Base-by-base conservation (phyloP, 2,329 filamentous ascomycete genomes). In the Paraphaeosphaeria minitans region DNA sequence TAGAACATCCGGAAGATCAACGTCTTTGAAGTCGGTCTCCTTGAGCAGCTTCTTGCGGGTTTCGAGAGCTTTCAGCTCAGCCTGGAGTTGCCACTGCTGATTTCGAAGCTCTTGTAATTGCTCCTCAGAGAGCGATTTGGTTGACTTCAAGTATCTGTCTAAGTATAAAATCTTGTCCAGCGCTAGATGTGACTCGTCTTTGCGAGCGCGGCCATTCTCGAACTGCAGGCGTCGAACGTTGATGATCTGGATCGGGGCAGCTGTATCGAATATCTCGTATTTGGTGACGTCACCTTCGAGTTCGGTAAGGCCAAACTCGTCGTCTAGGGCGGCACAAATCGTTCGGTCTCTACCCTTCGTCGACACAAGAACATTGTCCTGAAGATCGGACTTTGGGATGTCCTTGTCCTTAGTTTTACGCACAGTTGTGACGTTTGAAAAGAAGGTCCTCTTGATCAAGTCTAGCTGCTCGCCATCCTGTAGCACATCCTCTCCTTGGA, bases 231-330 rank as follows among this genome's bases (percentile, higher is more conserved):
- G 88, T 72, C 96, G 92, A 33, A 99, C 91, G 64, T 93, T 90
- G 46, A 99, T 87, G 69, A 97, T 93, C 19, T 98, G 81, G 33
- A 99, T 86, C 0, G 93, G 93, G 0, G 95, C 93, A 12, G 93
- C 80, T n/a, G 83, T 83, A 61, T 85, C 86, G 62, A 78, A 71
- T 35, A 69, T 74, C 29, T 73, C 73, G 50, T 68, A 77, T 53
- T 75, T 73, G 14, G 61, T 63, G 22, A 63, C 54, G 16, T 63
- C 64, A 9, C 62, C 65, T 46, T 73, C 87, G 31, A 94, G 85
- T 29, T 88, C 85, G 67, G 95, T 89, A 48, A 89, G 85, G 67
- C 96, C 92, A 71, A 97, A 97, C 55, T 91, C 89, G 41, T 89
- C 88, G 66, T 96, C 92, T 2, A 99, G 85, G 2, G 93, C 92